Conservation (phyloP, 108 stramenopile species). For the Cyclotella kingstonii region DNA sequence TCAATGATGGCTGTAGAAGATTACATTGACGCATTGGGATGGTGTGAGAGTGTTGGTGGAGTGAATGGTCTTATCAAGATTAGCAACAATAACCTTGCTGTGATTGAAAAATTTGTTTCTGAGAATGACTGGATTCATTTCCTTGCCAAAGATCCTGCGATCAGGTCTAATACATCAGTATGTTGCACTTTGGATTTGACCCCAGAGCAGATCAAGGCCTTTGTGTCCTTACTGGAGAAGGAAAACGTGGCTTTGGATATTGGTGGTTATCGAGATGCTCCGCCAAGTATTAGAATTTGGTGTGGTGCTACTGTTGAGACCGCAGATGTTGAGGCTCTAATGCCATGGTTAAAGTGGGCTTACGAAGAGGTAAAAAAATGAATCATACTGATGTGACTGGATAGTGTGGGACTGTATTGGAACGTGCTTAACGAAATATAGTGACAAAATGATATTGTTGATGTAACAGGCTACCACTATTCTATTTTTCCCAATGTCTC, state of each 20-base stretch:
- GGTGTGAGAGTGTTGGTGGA: slow-evolving; percentile 95
- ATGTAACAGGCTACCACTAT: no score
- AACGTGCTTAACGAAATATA: no score
- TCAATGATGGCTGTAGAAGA: slow-evolving; percentile 99
- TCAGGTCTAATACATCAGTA: slow-evolving; percentile 93
- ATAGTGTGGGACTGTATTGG: no score
- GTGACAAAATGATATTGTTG: no score
- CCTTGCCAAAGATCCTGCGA: slow-evolving; percentile 95
- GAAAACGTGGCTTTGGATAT: slow-evolving; percentile 97
- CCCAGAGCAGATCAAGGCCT: slow-evolving; percentile 94
- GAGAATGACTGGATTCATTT: slow-evolving; percentile 96
- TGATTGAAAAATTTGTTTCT: slow-evolving; percentile 90
- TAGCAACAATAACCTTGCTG: slow-evolving; percentile 86
- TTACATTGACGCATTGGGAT: slow-evolving; percentile 97
- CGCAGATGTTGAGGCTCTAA: slow-evolving; percentile 93
- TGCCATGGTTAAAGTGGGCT: slow-evolving; percentile 99
- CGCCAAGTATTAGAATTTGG: slow-evolving; percentile 99
- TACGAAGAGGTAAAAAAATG: slow-evolving; percentile 85
- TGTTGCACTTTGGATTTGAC: slow-evolving; percentile 93
- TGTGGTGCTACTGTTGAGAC: slow-evolving; percentile 99
- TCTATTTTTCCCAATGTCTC: no score
- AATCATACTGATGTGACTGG: no score
- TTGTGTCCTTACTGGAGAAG: slow-evolving; percentile 89
- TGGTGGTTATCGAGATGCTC: slow-evolving; percentile 99
- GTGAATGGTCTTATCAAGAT: slow-evolving; percentile 89